A percentile compares a stretch with the other conserved stretches of the same genome.
Conservation (phyloP, 2,329 filamentous ascomycete genomes). For the Colletotrichum lindemuthianum region DNA sequence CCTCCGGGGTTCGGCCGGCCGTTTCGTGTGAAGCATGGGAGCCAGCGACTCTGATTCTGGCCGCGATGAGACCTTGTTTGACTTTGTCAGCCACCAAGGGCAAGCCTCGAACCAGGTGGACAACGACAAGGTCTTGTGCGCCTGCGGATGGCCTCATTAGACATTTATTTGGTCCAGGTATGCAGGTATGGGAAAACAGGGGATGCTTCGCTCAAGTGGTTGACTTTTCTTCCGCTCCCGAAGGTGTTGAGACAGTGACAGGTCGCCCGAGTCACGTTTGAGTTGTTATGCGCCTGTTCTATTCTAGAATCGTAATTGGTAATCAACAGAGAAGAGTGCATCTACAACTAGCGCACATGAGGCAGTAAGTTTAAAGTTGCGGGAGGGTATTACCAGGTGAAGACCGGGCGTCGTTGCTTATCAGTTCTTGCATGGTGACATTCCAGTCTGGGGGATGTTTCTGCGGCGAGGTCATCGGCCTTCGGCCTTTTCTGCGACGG, state of each 20-base stretch:
- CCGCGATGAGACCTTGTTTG: constrained; percentile 12
- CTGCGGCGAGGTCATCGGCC: constrained; percentile 7
- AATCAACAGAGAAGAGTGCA: neutral
- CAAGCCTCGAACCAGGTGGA: constrained; percentile 17
- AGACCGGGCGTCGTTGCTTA: neutral
- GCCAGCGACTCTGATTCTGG: constrained; percentile 4
- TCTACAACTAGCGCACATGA: neutral
- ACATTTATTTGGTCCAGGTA: constrained; percentile 5
- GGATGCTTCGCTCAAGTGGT: constrained; percentile 1
- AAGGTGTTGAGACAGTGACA: constrained; percentile 30
- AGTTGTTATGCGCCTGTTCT: constrained; percentile 21
- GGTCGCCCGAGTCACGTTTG: constrained; percentile 8
- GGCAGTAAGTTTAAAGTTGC: neutral
- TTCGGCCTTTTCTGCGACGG: constrained; percentile 25
- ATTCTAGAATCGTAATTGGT: constrained; percentile 18
- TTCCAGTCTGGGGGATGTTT: constrained; percentile 1
- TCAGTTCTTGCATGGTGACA: neutral
- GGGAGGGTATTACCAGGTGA: neutral
- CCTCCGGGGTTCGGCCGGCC: constrained; percentile 27
- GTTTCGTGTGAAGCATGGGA: constrained; percentile 26
- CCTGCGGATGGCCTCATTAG: neutral
- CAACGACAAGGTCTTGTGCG: neutral
- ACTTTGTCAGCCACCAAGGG: constrained; percentile 12
- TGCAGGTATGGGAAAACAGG: neutral
- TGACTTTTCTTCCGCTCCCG: constrained; percentile 7